Evolutionary conservation across 495 filamentous ascomycete species (phyloP), one percentile per base, ranked within the genome.

Genomic region (Lindgomyces ingoldianus): DNA sequence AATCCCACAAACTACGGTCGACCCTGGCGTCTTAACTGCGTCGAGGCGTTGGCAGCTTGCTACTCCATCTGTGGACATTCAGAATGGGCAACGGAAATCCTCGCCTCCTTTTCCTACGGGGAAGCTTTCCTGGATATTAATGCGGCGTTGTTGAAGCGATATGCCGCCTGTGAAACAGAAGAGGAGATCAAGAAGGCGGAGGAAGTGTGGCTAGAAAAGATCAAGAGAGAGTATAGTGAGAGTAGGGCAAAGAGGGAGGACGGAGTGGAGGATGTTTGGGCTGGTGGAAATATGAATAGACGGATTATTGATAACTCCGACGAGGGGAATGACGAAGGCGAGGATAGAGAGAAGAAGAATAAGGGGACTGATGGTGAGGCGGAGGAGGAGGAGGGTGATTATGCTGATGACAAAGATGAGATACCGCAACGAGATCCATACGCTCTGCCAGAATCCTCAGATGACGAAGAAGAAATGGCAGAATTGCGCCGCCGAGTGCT

Each of bases 1-100:
- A 98, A 98, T 72, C 88, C 89, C 1, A 94, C 96, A 72, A 98
- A 98, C 78, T 98, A 98, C 77, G 94, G 94, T 14, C 89, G 91
- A 70, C 94, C 94, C 18, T 94, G 91, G 89, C 81, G 91, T 56
- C 75, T 98, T 42, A 98, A 98, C 76, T 98, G 94, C 68, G 94
- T 89, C 46, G 94, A 98, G 77, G 94, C 94, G 3, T 79, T 98
- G 47, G 95, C 93, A 4, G 94, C 94, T 14, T 88, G 87, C 21
- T 98, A 94, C 76, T 88, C 81, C 65, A 98, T 98, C 64, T 96
- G 93, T 70, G 91, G 94, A 25, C 90, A 94, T 72, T 73, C 80
- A 39, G 93, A 96, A 25, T 98, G 94, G 94, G 93, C 94, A 0
- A 84, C 87, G 57, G 82, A 90, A 41, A 82, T 95, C 4, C 75